Conservation (phyloP, 2,329 filamentous ascomycete species). For the Aspergillus carbonarius region DNA sequence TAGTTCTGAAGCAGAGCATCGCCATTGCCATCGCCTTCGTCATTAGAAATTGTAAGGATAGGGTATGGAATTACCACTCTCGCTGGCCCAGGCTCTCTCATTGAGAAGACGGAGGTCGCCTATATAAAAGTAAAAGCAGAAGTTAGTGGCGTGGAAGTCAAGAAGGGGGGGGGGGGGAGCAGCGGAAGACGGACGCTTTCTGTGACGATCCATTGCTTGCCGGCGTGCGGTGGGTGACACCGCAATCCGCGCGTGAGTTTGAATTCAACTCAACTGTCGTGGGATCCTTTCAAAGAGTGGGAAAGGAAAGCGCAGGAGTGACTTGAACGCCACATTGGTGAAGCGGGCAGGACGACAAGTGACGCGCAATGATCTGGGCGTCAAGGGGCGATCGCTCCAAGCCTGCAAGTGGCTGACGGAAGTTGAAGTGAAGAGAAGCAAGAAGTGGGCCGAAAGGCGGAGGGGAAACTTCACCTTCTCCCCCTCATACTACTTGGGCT, state of each 20-base stretch:
- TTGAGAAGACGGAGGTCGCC: constrained; percentile 91
- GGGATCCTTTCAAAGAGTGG: constrained; percentile 36
- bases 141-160: neutral
- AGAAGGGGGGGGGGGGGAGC: neutral
- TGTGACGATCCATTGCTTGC: constrained; percentile 49
- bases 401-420: constrained; percentile 5
- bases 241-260: constrained; percentile 15
- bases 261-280: constrained; percentile 34
- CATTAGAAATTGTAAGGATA: neutral
- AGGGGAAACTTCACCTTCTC: neutral
- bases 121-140: constrained; percentile 36
- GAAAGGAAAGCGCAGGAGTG: constrained; percentile 36
- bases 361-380: constrained; percentile 16
- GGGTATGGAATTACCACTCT: constrained; percentile 62
- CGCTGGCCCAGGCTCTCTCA: constrained; percentile 81
- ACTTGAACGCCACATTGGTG: constrained; percentile 42
- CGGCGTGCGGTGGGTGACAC: constrained; percentile 14
- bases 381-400: neutral
- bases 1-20: neutral
- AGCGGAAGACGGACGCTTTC: constrained; percentile 44
- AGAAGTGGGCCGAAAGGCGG: constrained; percentile 5
- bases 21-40: neutral
- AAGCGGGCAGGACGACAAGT: constrained; percentile 3
- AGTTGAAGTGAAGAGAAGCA: constrained; percentile 3
- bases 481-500: too few relatives aligned